These are phyloP conservation scores for Exutisphaerella laricina DNA, from an alignment of 2,329 filamentous ascomycete genomes.

Conservation along the genomic window DNA sequence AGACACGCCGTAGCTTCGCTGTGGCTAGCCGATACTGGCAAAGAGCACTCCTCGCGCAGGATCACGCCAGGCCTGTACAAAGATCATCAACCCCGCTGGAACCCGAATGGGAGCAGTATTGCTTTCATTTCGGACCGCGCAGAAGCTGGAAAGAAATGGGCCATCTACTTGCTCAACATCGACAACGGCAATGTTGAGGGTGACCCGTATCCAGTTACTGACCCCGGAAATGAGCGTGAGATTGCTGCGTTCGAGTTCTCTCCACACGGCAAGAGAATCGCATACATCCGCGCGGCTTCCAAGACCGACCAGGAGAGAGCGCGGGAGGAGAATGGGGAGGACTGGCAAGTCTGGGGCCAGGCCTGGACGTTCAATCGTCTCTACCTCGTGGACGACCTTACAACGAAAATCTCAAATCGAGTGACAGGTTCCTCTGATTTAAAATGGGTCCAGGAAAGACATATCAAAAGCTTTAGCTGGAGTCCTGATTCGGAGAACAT, in stretches of 20 bases:
- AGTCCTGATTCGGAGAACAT: slow-evolving; percentile 25
- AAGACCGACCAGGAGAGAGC: slow-evolving; percentile 31
- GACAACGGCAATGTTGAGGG: slow-evolving; percentile 12
- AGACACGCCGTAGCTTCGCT: slow-evolving; percentile 21
- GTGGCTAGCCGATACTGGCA: slow-evolving; percentile 28
- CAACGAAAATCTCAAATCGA: no score
- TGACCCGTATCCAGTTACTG: slow-evolving; percentile 28
- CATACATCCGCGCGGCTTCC: slow-evolving; percentile 32
- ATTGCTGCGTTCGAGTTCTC: slow-evolving; percentile 30
- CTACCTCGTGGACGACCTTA: no score
- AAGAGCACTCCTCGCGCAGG: slow-evolving; percentile 23
- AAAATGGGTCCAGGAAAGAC: slow-evolving; percentile 17
- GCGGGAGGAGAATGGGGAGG: slow-evolving; percentile 32
- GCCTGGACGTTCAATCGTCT: slow-evolving; percentile 36
- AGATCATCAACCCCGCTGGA: slow-evolving; percentile 26
- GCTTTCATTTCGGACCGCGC: slow-evolving; percentile 35
- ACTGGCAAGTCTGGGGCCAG: slow-evolving; percentile 35
- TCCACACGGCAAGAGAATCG: slow-evolving; percentile 34
- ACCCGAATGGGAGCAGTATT: slow-evolving; percentile 27
- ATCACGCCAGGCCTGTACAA: slow-evolving; percentile 27
- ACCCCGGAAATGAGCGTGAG: slow-evolving; percentile 21
- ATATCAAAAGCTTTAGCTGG: slow-evolving; percentile 31
- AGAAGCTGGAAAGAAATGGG: slow-evolving; percentile 28
- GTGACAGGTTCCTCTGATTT: slow-evolving; percentile 2
- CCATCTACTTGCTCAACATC: slow-evolving; percentile 29